These are phyloP conservation scores for Trichoderma afroharzianum DNA, from an alignment of 2,329 filamentous ascomycete species.

Conservation along the genomic window DNA sequence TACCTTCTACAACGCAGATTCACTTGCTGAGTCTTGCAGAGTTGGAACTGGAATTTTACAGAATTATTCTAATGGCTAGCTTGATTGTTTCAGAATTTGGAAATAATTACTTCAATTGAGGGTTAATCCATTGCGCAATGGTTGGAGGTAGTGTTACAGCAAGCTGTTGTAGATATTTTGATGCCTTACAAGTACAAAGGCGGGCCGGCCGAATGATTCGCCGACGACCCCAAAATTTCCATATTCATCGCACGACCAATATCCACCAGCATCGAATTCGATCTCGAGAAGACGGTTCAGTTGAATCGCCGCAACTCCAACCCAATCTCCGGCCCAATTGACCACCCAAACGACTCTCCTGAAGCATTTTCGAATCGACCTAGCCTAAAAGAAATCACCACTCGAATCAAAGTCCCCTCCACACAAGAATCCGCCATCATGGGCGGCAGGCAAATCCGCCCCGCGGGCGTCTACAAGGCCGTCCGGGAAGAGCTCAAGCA, in stretches of 20 bases:
- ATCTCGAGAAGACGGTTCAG: neutral
- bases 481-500: constrained; percentile 43
- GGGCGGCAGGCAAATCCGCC: constrained; percentile 44
- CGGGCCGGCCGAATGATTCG: constrained; percentile 17
- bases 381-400: neutral
- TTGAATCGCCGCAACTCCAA: neutral
- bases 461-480: constrained; percentile 46
- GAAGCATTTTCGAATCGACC: neutral
- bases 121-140: neutral
- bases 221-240: constrained; percentile 17
- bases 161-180: neutral
- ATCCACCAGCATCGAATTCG: neutral
- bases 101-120: neutral
- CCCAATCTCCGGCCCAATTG: neutral
- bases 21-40: neutral
- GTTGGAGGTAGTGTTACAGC: neutral
- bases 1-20: neutral
- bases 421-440: constrained; percentile 26
- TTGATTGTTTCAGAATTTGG: fast-evolving
- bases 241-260: neutral
- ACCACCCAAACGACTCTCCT: neutral
- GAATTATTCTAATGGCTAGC: fast-evolving
- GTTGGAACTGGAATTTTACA: neutral
- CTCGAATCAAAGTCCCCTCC: neutral
- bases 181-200: neutral